These are phyloP conservation scores for Omphalea diandra DNA, from an alignment of 441 rosid species.

Conservation along the genomic window DNA sequence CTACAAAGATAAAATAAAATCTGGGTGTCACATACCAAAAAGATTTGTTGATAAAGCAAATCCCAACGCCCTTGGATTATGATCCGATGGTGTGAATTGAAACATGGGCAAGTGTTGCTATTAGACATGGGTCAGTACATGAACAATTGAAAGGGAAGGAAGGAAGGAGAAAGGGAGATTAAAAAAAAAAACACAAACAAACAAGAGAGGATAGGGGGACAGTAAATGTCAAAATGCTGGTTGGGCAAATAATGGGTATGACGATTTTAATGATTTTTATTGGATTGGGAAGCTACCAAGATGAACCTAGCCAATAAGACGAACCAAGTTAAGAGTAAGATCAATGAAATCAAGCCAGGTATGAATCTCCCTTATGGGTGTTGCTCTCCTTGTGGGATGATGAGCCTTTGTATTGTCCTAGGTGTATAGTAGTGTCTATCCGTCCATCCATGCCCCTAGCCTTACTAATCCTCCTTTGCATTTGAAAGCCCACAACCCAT, in stretches of 20 bases:
- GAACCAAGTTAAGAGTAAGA: conserved; percentile 18
- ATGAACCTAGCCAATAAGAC: conserved; percentile 46
- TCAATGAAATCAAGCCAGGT: conserved; percentile 32
- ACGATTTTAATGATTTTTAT: not conserved
- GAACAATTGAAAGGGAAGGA: not conserved
- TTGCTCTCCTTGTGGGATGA: too few relatives aligned
- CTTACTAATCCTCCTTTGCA: too few relatives aligned
- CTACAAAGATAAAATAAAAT: conserved; percentile 11
- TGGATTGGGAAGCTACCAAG: conserved; percentile 4
- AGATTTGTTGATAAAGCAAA: conserved; percentile 1
- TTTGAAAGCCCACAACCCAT: too few relatives aligned
- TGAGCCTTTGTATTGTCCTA: too few relatives aligned
- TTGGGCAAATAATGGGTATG: conserved; percentile 25
- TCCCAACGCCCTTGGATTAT: conserved; percentile 5
- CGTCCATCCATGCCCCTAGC: too few relatives aligned
- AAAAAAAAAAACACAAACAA: too few relatives aligned
- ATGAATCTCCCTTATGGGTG: conserved; percentile 18
- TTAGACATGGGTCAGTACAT: not conserved
- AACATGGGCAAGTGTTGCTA: conserved; percentile 3
- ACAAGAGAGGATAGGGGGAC: conserved; percentile 16
- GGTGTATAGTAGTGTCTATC: too few relatives aligned
- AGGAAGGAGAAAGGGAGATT: not conserved
- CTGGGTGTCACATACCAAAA: not conserved
- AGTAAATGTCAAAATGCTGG: conserved; percentile 32
- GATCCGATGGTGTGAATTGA: conserved; percentile 7